Evolutionary conservation across 306 rosid genomes (phyloP), one percentile per base, ranked within the genome.

Genomic region (Trichosanthes cucumerina): DNA sequence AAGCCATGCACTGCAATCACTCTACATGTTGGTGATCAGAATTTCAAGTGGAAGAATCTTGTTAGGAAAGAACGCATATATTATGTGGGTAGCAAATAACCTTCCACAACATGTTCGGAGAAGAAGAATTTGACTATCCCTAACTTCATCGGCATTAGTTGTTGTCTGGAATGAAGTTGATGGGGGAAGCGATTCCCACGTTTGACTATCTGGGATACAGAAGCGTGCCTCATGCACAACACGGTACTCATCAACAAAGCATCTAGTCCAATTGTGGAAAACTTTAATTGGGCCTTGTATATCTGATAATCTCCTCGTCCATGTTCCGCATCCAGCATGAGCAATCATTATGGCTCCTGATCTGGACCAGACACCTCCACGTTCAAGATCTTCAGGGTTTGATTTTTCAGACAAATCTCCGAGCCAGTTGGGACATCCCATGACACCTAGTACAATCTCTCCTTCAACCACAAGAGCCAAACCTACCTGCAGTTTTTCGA

Each of bases 371-470:
- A 79, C 50, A 23, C 74, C 80, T 9, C 80, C 39, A 39, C 28
- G 10, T 83, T 81, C 87, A 81, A 68, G 83, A 26, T 83, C 64
- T 58, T 86, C 83, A 66, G 82, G n/a, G 26, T 80, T 76, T 39
- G 78, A 53, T 76, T 86, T 87, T 71, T 78, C 71, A 2, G 88
- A 81, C 46, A 76, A 63, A 71, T 86, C 96, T 47, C 79, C 81
- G 76, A 64, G 81, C 97, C 97, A 92, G 88, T 88, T 90, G 31
- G 96, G 99, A 87, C 97, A 95, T 39, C 96, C 97, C 97, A 95
- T 95, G 78, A 92, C 89, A 77, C 96, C 96, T 47, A 90, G 36
- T 23, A 84, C 91, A 84, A 86, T 77, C 87, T 91, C 88, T 78
- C 93, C 93, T 44, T 92, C 97, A 81, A 95, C 97, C 80, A 89